Evolutionary conservation across 2,329 filamentous ascomycete genomes (phyloP), one percentile per base, ranked within the genome.

Genomic region (Camptophora hylomeconis): DNA sequence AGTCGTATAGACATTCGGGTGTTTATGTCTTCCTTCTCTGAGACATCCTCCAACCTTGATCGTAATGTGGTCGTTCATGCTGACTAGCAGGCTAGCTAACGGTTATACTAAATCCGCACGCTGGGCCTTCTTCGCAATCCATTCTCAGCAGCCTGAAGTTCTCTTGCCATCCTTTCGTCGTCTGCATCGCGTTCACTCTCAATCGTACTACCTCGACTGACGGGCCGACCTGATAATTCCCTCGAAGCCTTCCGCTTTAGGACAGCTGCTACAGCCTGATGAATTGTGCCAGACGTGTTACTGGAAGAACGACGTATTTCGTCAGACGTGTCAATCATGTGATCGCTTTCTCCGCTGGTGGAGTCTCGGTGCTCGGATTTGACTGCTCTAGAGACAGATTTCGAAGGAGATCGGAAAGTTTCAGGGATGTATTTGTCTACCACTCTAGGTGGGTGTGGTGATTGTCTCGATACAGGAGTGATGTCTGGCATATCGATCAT

Each of bases 141-240:
- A 35, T 42, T 38, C 22, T 42, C 41, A 10, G 33, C 31, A 14
- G 41, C 41, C 20, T 45, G 41, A 14, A 45, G 28, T 20, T 42
- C 38, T 19, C 40, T 28, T 13, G 41, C 41, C 20, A 45, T 32
- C 24, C 24, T 33, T 28, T 45, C 41, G 25, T 42, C 37, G 22
- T 38, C 37, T 19, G 34, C n/a, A 11, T 45, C 38, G 20, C 36
- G 39, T 19, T 33, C 31, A 11, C 33, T 39, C 29, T 26, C 24
- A 9, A 3, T 11, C 17, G 11, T 26, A 20, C 12, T 31, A 14
- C 19, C 33, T 31, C 24, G 23, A 22, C 30, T 38, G 18, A 30
- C 26, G 14, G 26, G 36, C 12, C 24, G 31, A n/a, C 19, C 18
- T 18, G 27, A 18, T 14, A 20, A 28, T 27, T 35, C 31, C 5